Evolutionary conservation across 345 rosid species (phyloP), one percentile per base, ranked within the genome.

Genomic region (Punica granatum): DNA sequence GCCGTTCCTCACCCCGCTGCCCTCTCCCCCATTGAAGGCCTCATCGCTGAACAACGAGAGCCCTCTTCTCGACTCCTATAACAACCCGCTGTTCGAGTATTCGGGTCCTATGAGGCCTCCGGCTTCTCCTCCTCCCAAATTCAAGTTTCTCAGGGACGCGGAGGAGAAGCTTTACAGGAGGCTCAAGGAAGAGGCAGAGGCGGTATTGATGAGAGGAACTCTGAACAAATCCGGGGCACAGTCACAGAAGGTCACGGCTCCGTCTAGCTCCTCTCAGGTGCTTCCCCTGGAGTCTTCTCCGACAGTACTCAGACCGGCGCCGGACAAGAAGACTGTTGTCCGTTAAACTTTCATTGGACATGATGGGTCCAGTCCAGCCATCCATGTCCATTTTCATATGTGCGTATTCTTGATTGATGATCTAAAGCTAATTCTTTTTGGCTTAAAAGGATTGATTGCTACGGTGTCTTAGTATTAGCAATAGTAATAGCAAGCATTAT

Each of bases 61-160:
- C 69, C 69, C 60, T 60, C 84, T 34, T 85, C 74, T 82, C 85
- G 64, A 59, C 18, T 63, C 69, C 72, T 86, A 86, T 87, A 91
- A 90, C 90, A 94, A 94, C 60, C 98, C 97, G 73, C 86, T 94
- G 66, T 91, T 86, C 69, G 98, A 94, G 79, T 80, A 91, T 31
- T 82, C 82, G 0, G 91, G 82, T 81, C 35, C 76, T 25, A 81
- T 72, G 69, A 78, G 82, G 81, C 63, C 82, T 19, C 56, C 70
- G 71, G 72, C 93, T 32, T 89, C 99, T 11, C 99, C 99, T 21
- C 99, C 99, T 37, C 97, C 98, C 6, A 94, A 81, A 53, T 84
- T 94, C 77, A 91, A 94, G 97, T 94, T 94, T 81, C 68, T 94
- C 77, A 86, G 98, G 67, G 96, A 88, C 66, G 99, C 98, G 10